Evolutionary conservation across 345 rosid species (phyloP).

Genomic region (Gossypium longicalyx): DNA sequence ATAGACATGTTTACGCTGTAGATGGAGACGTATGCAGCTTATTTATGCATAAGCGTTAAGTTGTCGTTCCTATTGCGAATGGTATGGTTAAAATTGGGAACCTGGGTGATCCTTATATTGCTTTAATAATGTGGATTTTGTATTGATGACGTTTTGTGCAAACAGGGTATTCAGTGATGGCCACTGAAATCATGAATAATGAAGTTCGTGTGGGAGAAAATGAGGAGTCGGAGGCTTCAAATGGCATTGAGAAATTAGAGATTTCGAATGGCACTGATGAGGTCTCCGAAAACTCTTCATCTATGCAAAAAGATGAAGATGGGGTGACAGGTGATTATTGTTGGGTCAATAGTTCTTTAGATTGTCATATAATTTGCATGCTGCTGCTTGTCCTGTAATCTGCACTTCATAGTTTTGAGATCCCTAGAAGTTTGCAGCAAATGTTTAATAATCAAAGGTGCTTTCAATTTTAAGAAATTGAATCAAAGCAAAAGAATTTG

Average conservation of each 20-base stretch:
- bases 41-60: neutral
- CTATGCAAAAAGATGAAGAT: conserved; percentile 37
- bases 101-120: neutral
- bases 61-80: neutral
- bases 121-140: neutral
- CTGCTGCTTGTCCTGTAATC: conserved; percentile 3
- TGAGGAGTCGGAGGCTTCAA: neutral
- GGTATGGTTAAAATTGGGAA: neutral
- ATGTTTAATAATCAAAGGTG: neutral
- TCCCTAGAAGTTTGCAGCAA: neutral
- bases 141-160: neutral
- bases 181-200: neutral
- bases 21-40: neutral
- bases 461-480: neutral
- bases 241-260: conserved; percentile 20
- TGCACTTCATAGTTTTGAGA: neutral
- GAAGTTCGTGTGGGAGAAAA: conserved; percentile 1
- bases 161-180: conserved; percentile 7
- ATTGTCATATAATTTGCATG: neutral
- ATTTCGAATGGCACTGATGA: conserved; percentile 33
- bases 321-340: conserved; percentile 44
- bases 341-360: neutral
- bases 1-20: neutral
- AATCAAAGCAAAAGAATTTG: neutral
- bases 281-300: conserved; percentile 23